phyloP scores from a whole-genome alignment of 2,329 filamentous ascomycete genomes.

The Aspergillus quadricinctus region DNA sequence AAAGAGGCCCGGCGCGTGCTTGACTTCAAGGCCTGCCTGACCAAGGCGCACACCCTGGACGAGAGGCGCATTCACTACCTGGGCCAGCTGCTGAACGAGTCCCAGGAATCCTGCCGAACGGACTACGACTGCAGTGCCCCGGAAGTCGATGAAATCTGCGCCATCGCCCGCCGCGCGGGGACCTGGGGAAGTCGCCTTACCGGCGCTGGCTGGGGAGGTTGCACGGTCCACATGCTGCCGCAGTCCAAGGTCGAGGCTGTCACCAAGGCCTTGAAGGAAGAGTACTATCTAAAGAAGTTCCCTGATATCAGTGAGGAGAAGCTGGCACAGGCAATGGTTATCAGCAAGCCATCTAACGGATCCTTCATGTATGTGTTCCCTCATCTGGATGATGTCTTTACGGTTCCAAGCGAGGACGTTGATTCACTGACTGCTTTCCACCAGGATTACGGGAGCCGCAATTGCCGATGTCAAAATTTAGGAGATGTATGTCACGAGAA shows the following conservation, averaged over 20 bases:
- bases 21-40: constrained; percentile 74
- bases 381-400: neutral
- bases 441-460: constrained; percentile 35
- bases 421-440: constrained; percentile 11
- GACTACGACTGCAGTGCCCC: constrained; percentile 88
- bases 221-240: constrained; percentile 88
- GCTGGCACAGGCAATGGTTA: constrained; percentile 73
- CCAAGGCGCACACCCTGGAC: constrained; percentile 49
- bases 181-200: constrained; percentile 82
- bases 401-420: neutral
- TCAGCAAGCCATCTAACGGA: constrained; percentile 66
- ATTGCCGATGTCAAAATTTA: constrained; percentile 31
- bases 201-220: constrained; percentile 95
- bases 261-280: constrained; percentile 68
- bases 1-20: constrained; percentile 82
- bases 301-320: constrained; percentile 67
- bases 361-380: constrained; percentile 38
- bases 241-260: constrained; percentile 75
- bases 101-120: constrained; percentile 80
- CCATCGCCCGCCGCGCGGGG: constrained; percentile 71
- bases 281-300: constrained; percentile 76
- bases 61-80: constrained; percentile 68
- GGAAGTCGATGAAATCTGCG: constrained; percentile 85
- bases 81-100: constrained; percentile 81
- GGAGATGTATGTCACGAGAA: constrained; percentile 9